Base-by-base conservation (phyloP, 805 yeast species). In the Candida ortonii region DNA sequence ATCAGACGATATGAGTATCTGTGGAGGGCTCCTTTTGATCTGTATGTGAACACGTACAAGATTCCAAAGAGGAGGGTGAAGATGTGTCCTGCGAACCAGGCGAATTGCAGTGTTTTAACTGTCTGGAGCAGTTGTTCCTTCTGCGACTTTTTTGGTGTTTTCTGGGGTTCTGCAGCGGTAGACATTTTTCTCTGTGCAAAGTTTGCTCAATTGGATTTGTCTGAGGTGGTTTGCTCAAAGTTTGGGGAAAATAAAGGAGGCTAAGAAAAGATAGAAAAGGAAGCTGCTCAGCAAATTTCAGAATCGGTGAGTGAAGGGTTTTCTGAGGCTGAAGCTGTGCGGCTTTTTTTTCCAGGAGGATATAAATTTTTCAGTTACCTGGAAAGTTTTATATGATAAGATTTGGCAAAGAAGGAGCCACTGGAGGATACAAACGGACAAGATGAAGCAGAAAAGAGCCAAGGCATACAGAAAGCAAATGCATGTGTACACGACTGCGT, bases 371-470 rank as follows among this genome's bases (percentile, higher is more conserved):
- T 17, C n/a, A n/a, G n/a, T n/a, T n/a, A n/a, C n/a, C n/a, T n/a
- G n/a, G n/a, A n/a, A n/a, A n/a, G n/a, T n/a, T n/a, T n/a, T n/a
- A n/a, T n/a, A n/a, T n/a, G n/a, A n/a, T n/a, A n/a, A n/a, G n/a
- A n/a, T n/a, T n/a, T n/a, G n/a, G n/a, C n/a, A n/a, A n/a, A n/a
- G n/a, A n/a, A n/a, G n/a, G n/a, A n/a, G n/a, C n/a, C n/a, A n/a
- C n/a, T n/a, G n/a, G n/a, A n/a, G n/a, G 28, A 14, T 18, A n/a
- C 8, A 18, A n/a, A 20, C 22, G 13, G 14, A n/a, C 31, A 59
- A 40, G 21, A 90, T 90, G 98, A 87, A 95, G 71, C 96, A 90
- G 65, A 90, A 89, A 62, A 74, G 98, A 63, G 95, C 97, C 34
- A 90, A 90, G 61, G 71, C 93, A 1, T 93, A 93, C 62, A 80